phyloP scores from a whole-genome alignment of 208 protist species.

The Herpetomonas tarakana region DNA sequence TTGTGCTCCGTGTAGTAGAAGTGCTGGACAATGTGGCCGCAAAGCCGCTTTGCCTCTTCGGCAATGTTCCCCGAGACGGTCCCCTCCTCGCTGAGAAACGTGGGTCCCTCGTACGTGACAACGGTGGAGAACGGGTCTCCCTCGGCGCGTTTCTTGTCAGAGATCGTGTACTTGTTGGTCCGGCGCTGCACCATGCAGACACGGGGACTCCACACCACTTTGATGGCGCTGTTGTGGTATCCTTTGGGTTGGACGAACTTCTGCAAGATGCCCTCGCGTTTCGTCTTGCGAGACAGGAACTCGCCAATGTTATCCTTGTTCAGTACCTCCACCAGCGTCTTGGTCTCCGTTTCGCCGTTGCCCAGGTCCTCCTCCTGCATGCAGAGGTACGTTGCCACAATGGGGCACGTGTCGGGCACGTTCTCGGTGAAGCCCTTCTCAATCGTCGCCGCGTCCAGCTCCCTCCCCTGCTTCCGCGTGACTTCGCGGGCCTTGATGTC shows the following conservation, averaged over 20 bases:
- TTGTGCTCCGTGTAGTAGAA: slow-evolving; percentile 92
- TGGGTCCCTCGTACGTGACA: slow-evolving; percentile 87
- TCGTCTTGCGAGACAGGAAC: slow-evolving; percentile 78
- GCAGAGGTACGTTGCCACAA: slow-evolving; percentile 74
- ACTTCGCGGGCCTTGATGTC: slow-evolving; percentile 80
- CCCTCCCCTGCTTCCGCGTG: slow-evolving; percentile 82
- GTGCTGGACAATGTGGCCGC: slow-evolving; percentile 78
- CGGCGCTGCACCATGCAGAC: slow-evolving; percentile 84
- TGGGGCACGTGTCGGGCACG: slow-evolving; percentile 41
- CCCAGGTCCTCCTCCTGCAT: slow-evolving; percentile 45
- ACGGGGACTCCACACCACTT: slow-evolving; percentile 83
- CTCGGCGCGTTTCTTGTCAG: slow-evolving; percentile 63
- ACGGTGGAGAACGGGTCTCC: slow-evolving; percentile 64
- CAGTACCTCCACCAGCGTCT: slow-evolving; percentile 80
- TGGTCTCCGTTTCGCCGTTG: slow-evolving; percentile 41
- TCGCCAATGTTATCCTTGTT: slow-evolving; percentile 73
- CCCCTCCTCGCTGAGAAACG: slow-evolving; percentile 74
- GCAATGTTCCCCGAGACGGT: slow-evolving; percentile 74
- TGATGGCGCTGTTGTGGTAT: slow-evolving; percentile 80
- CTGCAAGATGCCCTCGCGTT: slow-evolving; percentile 83
- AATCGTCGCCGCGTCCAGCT: slow-evolving; percentile 83
- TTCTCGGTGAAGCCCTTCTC: slow-evolving; percentile 53
- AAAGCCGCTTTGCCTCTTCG: slow-evolving; percentile 71
- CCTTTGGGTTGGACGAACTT: slow-evolving; percentile 85
- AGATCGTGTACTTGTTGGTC: slow-evolving; percentile 75